A percentile compares a stretch with the other conserved stretches of the same genome.
Evolutionary conservation across 495 filamentous ascomycete genomes (phyloP).

Genomic region (Annulohypoxylon bovei): DNA sequence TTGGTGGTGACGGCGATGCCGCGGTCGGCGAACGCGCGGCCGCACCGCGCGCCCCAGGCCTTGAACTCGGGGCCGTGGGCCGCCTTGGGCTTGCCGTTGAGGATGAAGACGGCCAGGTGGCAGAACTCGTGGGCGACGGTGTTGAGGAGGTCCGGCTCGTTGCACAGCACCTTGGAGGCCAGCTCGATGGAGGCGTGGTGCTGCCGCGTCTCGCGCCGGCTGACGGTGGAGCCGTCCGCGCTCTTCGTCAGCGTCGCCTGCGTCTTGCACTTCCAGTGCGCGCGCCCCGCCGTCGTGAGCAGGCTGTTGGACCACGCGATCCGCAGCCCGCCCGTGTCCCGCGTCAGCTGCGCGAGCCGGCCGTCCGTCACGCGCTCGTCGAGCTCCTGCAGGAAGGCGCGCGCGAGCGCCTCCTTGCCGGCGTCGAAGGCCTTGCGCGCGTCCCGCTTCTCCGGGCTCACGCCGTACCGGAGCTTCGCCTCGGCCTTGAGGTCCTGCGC

Average conservation of each 20-base stretch:
- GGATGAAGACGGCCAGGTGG: slow-evolving; percentile 88
- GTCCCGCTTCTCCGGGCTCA: slow-evolving; percentile 44
- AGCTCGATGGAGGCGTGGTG: slow-evolving; percentile 88
- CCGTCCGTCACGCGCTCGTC: slow-evolving; percentile 73
- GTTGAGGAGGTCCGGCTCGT: slow-evolving; percentile 80
- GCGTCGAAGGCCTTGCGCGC: slow-evolving; percentile 73
- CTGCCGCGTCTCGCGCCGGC: slow-evolving; percentile 42
- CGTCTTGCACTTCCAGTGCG: slow-evolving; percentile 78
- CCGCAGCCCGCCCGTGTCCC: slow-evolving; percentile 76
- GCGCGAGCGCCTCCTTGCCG: slow-evolving; percentile 72
- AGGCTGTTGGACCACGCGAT: slow-evolving; percentile 88
- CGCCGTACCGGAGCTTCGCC: slow-evolving; percentile 35
- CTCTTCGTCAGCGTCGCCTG: slow-evolving; percentile 42
- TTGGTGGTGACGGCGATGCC: slow-evolving; percentile 82
- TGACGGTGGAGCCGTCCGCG: slow-evolving; percentile 30
- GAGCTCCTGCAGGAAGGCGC: slow-evolving; percentile 74
- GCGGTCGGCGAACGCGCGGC: slow-evolving; percentile 54
- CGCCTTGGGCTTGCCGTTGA: slow-evolving; percentile 70
- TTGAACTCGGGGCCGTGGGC: slow-evolving; percentile 90
- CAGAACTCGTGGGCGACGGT: slow-evolving; percentile 95
- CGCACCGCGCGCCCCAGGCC: slow-evolving; percentile 62
- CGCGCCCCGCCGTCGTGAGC: slow-evolving; percentile 85
- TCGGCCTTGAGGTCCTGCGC: slow-evolving; percentile 15
- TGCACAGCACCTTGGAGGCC: slow-evolving; percentile 83
- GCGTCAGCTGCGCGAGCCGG: slow-evolving; percentile 67